Evolutionary conservation across 164 flowering plant genomes (phyloP), one percentile per base, ranked within the genome.

Genomic region (Aristolochia californica): DNA sequence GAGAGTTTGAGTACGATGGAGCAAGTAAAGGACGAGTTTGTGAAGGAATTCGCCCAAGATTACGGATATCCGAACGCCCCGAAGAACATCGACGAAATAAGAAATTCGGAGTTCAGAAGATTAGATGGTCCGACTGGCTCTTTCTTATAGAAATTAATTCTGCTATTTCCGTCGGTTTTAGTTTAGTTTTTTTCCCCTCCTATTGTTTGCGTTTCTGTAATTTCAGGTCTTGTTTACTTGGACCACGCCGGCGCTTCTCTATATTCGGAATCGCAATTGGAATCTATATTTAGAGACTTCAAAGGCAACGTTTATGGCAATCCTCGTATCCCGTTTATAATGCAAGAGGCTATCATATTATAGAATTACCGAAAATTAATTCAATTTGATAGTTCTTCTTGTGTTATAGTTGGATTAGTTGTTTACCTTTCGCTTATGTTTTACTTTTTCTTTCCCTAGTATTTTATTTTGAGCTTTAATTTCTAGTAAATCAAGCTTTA

Each of bases 231-330:
- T 53, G 95, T 83, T 20, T 93, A 93, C 66, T 76, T 93, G 84
- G 97, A 93, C 67, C 99, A 93, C 75, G 96, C 95, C 49, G 99
- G 97, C 23, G 84, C 97, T 13, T 85, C 96, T 51, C 63, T 93
- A 23, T 89, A 89, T 68, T 89, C 99, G 13, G 99, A 93, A 66
- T 62, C 69, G 38, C 99, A 93, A 69, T 79, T 93, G 91, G 97
- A 89, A 69, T 69, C 75, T 2, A 48, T 84, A 9, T 72, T 81
- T 57, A 85, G 78, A 59, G 90, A 87, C 48, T 75, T 93, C 27
- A 75, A 72, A 25, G 50, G 80, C 21, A 83, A 54, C 66, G 80
- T 93, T 28, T 89, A 82, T 70, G 99, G 88, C 24, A 93, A 93
- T 72, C 99, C 99, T 45, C 99, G 97, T 93, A 93, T 85, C 91